phyloP scores from a whole-genome alignment of 75 land plant genomes.

The Ceratopteris richardii region DNA sequence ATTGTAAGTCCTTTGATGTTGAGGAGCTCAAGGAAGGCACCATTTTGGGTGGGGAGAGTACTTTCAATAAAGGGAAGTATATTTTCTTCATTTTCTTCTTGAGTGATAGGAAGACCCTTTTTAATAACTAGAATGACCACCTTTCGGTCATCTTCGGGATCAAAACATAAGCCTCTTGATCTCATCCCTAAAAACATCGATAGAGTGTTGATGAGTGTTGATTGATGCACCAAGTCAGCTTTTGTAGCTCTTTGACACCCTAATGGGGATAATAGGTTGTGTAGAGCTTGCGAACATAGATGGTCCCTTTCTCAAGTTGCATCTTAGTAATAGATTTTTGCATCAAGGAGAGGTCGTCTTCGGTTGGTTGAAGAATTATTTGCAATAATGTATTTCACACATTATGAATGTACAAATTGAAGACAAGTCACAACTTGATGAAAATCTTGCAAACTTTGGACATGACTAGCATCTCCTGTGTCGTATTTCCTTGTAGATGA shows the following conservation, averaged over 20 bases:
- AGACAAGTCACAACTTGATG: constrained; percentile 59
- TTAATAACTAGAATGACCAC: too few species aligned
- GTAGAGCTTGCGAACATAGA: constrained; percentile 73
- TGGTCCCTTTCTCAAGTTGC: constrained; percentile 76
- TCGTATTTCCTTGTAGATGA: too few species aligned
- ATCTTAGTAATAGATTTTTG: constrained; percentile 70
- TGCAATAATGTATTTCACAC: constrained; percentile 71
- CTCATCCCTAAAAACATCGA: constrained; percentile 68
- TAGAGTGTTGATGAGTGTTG: constrained; percentile 50
- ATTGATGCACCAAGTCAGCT: constrained; percentile 62
- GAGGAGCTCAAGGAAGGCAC: too few species aligned
- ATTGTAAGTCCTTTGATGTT: too few species aligned
- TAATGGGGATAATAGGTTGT: constrained; percentile 53
- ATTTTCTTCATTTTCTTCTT: too few species aligned
- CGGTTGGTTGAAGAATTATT: constrained; percentile 55
- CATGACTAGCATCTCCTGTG: too few species aligned
- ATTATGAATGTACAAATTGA: constrained; percentile 50
- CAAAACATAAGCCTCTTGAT: constrained; percentile 39
- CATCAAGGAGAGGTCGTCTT: constrained; percentile 58
- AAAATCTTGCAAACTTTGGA: constrained; percentile 62
- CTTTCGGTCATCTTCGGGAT: too few species aligned
- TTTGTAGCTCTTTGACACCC: constrained; percentile 55
- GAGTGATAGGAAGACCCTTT: too few species aligned
- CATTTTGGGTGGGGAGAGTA: too few species aligned
- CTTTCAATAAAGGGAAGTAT: too few species aligned